Conservation (phyloP, 192 early-diverging fungal genomes). For the Ambispora gerdemannii region DNA sequence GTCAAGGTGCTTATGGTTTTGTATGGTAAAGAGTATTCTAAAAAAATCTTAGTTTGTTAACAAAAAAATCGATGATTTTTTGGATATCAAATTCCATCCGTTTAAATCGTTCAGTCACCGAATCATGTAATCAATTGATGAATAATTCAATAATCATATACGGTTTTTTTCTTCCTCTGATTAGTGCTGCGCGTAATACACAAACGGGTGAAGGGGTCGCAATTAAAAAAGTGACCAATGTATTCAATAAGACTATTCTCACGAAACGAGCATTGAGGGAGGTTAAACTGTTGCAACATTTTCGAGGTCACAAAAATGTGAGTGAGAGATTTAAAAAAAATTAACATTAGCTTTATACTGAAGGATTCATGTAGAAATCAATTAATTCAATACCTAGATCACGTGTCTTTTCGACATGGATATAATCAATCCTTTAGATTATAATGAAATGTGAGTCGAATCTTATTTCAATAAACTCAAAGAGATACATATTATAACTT, state of each 20-base stretch:
- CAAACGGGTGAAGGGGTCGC: slow-evolving; percentile 74
- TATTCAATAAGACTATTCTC: slow-evolving; percentile 81
- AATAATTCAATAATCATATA: background rate
- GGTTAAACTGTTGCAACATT: slow-evolving; percentile 88
- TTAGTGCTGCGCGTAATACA: slow-evolving; percentile 71
- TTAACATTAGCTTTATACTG: background rate
- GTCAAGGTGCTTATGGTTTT: slow-evolving; percentile 88
- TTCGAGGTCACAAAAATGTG: slow-evolving; percentile 91
- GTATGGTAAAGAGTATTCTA: slow-evolving; percentile 64
- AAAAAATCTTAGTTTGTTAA: background rate
- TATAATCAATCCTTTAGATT: slow-evolving; percentile 63
- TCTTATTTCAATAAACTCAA: too few relatives aligned
- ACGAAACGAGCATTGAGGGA: slow-evolving; percentile 88
- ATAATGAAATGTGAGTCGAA: slow-evolving; percentile 65
- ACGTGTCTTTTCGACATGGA: slow-evolving; percentile 76
- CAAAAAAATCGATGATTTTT: background rate
- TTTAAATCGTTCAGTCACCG: background rate
- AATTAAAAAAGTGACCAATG: slow-evolving; percentile 84
- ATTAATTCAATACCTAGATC: slow-evolving; percentile 49
- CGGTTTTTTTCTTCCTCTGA: background rate
- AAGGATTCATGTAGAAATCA: background rate
- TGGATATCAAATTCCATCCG: too few relatives aligned
- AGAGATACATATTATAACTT: too few relatives aligned
- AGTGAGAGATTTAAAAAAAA: too few relatives aligned
- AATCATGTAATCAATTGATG: background rate